Base-by-base conservation (phyloP, 2,329 filamentous ascomycete genomes). In the Chaetomium sp. region DNA sequence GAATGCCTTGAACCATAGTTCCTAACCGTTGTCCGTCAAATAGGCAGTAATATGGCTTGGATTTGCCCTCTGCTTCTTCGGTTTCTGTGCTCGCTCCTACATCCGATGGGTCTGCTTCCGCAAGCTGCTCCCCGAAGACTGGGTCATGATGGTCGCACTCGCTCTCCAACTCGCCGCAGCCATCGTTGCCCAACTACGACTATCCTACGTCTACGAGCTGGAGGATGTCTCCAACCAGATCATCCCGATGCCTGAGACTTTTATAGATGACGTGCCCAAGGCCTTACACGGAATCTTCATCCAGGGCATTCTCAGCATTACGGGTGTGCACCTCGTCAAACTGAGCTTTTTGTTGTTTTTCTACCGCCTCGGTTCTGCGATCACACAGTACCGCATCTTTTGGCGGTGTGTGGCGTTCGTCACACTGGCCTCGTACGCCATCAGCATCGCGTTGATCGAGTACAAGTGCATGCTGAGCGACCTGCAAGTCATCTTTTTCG, bases 51-150 rank as follows among this genome's bases (percentile, higher is more conserved):
- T 54, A 36, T 59, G 57, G 57, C 14, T 36, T 10, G 50, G 49
- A 43, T 42, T 53, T 11, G 46, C 11, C 12, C 53, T 59, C 45
- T 56, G 53, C 41, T 34, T 43, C 50, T 11, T 52, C 3, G 46
- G 36, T 11, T 56, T 51, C 38, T 14, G 33, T 35, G 14, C 44
- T 3, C 55, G 62, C 9, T 37, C 46, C 1, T 53, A 53, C 34
- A 58, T 64, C 40, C 54, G 64, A 6, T 45, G 38, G n/a, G n/a
- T 47, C 34, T 65, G 58, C 37, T 63, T 65, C 52, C 55, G 53
- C 5, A 58, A 57, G 0, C 11, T 62, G 10, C 32, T 62, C 3
- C 1, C 58, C 4, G 60, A 62, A 10, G 62, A 65, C 45, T 64
- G 53, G 12, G 45, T 63, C 9, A 65, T 66, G 61, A 12, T 63